Evolutionary conservation across 2,329 filamentous ascomycete species (phyloP), one percentile per base, ranked within the genome.

Genomic region (Fusarium pilosicola): DNA sequence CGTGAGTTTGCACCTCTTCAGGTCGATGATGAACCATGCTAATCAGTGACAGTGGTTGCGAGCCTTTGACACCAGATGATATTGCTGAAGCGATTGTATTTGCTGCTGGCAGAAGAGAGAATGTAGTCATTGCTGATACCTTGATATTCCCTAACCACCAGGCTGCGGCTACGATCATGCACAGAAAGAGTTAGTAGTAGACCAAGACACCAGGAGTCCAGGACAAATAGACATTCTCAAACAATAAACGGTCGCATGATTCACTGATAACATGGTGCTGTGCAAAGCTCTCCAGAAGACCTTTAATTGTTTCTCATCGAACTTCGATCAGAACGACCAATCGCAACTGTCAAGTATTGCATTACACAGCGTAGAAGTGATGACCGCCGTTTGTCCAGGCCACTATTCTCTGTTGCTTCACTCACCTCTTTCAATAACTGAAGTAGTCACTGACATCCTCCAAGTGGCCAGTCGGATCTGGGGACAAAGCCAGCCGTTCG

Each of bases 81-180:
- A 95, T 98, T 78, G 95, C 95, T 7, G 95, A 97, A 84, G 88
- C 96, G 17, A 87, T 97, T 39, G 94, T 98, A 5, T 98, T 97
- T 80, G 88, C 93, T 14, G 94, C 93, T 12, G 92, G 92, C 4
- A 88, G 95, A 78, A 90, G 92, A 76, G 94, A 97, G 84, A 97
- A 97, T 80, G 94, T 97, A 11, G 94, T 97, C 22, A 84, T 97
- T 76, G 95, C 95, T 18, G 95, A 97, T 84, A 92, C 94, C 7
- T 83, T 98, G 70, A 86, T 98, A 57, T 97, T 93, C 83, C 95
- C 95, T 3, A 96, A 92, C 78, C 95, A 97, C 80, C 95, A 98
- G 38, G 76, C 76, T 20, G 62, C 64, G 17, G 76, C 76, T n/a
- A 77, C 76, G 2, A 72, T 77, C 11, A 75, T 77, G 76, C 76